Conservation (phyloP, 2,329 filamentous ascomycete species). For the Ascochyta viciae-villosae region DNA sequence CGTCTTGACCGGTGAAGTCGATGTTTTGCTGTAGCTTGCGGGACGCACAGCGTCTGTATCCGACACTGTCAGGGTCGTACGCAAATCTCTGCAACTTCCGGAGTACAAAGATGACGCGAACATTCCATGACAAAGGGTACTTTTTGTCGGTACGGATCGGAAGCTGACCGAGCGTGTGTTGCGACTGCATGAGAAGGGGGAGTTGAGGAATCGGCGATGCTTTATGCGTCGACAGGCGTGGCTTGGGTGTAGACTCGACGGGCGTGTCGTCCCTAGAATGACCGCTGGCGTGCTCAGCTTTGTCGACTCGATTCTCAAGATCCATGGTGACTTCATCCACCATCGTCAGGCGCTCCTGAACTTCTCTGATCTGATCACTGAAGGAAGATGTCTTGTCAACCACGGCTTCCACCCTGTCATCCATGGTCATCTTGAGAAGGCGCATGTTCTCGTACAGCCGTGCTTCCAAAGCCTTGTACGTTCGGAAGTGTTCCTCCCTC, state of each 20-base stretch:
- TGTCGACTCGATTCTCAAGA: constrained; percentile 48
- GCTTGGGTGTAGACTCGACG: constrained; percentile 37
- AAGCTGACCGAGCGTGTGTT: constrained; percentile 40
- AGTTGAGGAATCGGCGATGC: constrained; percentile 38
- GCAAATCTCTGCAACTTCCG: constrained; percentile 48
- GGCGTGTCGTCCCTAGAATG: constrained; percentile 41
- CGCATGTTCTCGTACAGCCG: constrained; percentile 50
- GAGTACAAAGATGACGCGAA: constrained; percentile 49
- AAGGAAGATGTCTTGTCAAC: constrained; percentile 50
- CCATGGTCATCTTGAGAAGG: constrained; percentile 47
- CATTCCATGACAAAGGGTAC: constrained; percentile 46
- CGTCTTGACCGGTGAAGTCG: constrained; percentile 47
- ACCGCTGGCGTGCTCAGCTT: constrained; percentile 37
- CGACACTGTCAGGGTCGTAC: constrained; percentile 49
- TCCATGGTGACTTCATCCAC: constrained; percentile 52
- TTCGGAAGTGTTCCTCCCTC: constrained; percentile 44
- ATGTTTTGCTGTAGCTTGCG: constrained; percentile 50
- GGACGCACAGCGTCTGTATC: constrained; percentile 47
- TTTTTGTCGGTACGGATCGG: constrained; percentile 50
- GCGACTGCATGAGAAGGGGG: constrained; percentile 38
- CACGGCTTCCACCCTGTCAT: constrained; percentile 51
- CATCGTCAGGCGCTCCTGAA: constrained; percentile 46
- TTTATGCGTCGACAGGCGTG: constrained; percentile 29
- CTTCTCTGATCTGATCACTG: constrained; percentile 46
- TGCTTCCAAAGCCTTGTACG: constrained; percentile 43